Evolutionary conservation across 1,139 yeast genomes (phyloP).

Genomic region (Pichia sp.): DNA sequence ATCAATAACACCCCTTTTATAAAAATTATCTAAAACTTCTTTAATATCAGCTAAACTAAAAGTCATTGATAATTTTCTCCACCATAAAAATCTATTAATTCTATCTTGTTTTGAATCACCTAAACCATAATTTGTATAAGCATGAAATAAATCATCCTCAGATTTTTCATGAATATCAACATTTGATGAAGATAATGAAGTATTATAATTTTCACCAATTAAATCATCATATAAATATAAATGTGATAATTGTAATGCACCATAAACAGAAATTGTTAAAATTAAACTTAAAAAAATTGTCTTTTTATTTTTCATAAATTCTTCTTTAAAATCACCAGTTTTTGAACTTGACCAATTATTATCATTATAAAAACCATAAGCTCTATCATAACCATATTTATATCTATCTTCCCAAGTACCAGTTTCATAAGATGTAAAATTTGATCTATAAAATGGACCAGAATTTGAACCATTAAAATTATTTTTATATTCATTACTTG

Average conservation of each 20-base stretch:
- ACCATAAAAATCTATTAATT: slow-evolving; percentile 53
- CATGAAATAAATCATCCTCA: slow-evolving; percentile 40
- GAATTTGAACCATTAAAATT: slow-evolving; percentile 2
- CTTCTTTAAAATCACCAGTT: slow-evolving; percentile 27
- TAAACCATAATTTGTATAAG: slow-evolving; percentile 48
- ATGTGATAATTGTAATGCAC: slow-evolving; percentile 38
- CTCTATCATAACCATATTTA: slow-evolving; percentile 16
- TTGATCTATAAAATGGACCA: slow-evolving; percentile 2
- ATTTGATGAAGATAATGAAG: slow-evolving; percentile 22
- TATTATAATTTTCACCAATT: slow-evolving; percentile 25
- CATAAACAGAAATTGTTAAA: slow-evolving; percentile 36
- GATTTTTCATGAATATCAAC: slow-evolving; percentile 38
- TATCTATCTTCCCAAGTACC: slow-evolving; percentile 64
- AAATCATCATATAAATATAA: slow-evolving; percentile 29
- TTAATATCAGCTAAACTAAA: slow-evolving; percentile 22
- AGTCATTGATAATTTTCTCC: slow-evolving; percentile 39
- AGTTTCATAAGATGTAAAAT: slow-evolving; percentile 27
- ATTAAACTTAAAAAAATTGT: slow-evolving; percentile 40
- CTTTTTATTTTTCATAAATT: slow-evolving; percentile 41
- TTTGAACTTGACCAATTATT: slow-evolving; percentile 31
- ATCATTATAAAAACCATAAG: slow-evolving; percentile 24
- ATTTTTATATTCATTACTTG: slow-evolving; percentile 11
- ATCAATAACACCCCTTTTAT: slow-evolving; percentile 14
- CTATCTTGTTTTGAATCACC: slow-evolving; percentile 48
- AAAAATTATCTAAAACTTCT: slow-evolving; percentile 20